Percentiles rank a stretch among this genome's conserved stretches.
phyloP scores from a whole-genome alignment of 2,329 filamentous ascomycete genomes.

The Fusarium sp. region DNA sequence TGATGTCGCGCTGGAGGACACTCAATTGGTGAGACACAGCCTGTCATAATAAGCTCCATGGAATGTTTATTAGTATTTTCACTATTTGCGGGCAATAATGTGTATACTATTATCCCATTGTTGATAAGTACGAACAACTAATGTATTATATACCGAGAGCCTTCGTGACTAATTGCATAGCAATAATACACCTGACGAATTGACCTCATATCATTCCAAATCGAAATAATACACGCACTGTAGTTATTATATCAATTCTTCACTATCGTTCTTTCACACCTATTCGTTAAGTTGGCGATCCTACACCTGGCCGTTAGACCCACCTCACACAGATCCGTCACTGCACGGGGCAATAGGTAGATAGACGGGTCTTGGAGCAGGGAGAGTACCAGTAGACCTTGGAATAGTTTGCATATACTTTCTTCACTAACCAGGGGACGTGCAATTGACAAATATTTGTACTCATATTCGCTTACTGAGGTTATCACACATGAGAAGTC shows the following conservation, averaged over 20 bases:
- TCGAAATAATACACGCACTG: too few relatives aligned
- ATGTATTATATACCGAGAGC: not conserved
- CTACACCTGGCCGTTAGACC: not conserved
- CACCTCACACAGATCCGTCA: conserved; percentile 11
- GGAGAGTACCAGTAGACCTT: not conserved
- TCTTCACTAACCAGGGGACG: not conserved
- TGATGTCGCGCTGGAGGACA: not conserved
- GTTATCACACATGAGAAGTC: not conserved
- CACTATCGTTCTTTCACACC: conserved; percentile 10
- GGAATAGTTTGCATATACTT: not conserved
- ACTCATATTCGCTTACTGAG: not conserved
- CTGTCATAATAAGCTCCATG: not conserved
- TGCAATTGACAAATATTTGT: not conserved
- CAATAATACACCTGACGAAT: not conserved
- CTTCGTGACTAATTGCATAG: not conserved
- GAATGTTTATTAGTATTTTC: not conserved
- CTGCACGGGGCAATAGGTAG: not conserved
- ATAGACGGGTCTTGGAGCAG: not conserved
- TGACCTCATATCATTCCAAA: too few relatives aligned
- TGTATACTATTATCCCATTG: not conserved
- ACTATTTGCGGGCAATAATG: not conserved
- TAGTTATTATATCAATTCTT: not conserved
- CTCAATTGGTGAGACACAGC: not conserved
- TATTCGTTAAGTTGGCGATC: conserved; percentile 3
- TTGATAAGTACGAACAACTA: not conserved